Conservation (phyloP, 345 rosid genomes). For the Psidium friedrichsthalianum region DNA sequence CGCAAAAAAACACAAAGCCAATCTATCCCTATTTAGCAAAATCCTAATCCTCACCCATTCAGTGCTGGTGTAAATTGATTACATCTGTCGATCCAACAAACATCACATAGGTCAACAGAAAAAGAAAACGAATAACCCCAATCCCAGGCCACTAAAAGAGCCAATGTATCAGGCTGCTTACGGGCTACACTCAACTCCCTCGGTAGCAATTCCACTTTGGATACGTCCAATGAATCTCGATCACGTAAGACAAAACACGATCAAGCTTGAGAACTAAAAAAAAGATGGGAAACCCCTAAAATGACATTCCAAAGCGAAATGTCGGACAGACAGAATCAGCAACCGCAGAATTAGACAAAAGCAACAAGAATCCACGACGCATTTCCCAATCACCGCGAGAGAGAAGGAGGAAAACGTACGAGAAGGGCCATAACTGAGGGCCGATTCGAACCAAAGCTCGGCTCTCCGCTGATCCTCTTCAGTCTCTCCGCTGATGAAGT, state of each 20-base stretch:
- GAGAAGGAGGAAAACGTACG: slow-evolving; percentile 38
- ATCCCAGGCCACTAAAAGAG: neutral
- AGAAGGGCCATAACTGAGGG: slow-evolving; percentile 78
- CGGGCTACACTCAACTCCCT: neutral
- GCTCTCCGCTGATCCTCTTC: slow-evolving; percentile 55
- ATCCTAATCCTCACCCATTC: neutral
- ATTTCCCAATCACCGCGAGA: neutral
- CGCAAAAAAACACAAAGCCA: neutral
- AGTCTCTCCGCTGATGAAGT: slow-evolving; percentile 59
- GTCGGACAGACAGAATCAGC: neutral
- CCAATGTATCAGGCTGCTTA: neutral
- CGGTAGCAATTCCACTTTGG: neutral
- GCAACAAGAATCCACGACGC: neutral
- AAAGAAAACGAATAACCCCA: neutral
- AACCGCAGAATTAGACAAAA: neutral
- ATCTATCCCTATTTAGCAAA: neutral
- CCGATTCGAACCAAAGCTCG: slow-evolving; percentile 79
- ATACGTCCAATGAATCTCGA: neutral
- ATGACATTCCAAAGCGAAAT: neutral
- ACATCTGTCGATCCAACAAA: neutral
- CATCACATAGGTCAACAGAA: neutral
- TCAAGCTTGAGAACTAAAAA: neutral
- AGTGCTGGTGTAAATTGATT: neutral
- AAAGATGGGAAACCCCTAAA: neutral
- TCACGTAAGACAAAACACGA: neutral